Conservation (phyloP, 83 land plant genomes). For the Picea abies region DNA sequence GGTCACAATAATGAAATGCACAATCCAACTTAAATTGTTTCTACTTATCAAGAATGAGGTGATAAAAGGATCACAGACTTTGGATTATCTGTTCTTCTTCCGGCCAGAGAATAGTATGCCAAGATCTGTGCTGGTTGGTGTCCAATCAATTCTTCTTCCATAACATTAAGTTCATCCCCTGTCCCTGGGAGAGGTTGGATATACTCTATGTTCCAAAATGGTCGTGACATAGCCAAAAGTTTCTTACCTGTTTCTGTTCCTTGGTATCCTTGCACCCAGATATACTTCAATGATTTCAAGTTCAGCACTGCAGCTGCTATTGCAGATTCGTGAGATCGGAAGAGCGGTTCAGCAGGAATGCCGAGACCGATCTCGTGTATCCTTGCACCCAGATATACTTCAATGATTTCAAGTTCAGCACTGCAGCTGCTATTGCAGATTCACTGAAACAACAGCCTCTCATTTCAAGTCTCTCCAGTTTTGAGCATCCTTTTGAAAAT, state of each 20-base stretch:
- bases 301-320: constrained; percentile 22
- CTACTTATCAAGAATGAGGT: not conserved
- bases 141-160: not conserved
- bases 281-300: constrained; percentile 4
- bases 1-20: no score
- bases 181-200: not conserved
- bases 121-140: constrained; percentile 14
- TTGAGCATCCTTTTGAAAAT: constrained; percentile 39
- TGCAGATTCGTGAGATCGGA: no score
- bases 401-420: no score
- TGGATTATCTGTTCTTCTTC: constrained; percentile 16
- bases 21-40: no score
- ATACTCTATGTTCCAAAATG: constrained; percentile 27
- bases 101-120: constrained; percentile 19
- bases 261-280: constrained; percentile 26
- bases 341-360: no score
- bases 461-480: constrained; percentile 21
- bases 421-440: no score
- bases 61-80: constrained; percentile 4
- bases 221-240: constrained; percentile 20
- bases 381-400: no score
- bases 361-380: no score
- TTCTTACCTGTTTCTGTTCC: constrained; percentile 24
- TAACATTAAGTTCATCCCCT: not conserved
- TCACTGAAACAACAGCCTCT: constrained; percentile 41